Evolutionary conservation across 306 rosid species (phyloP).

Genomic region (Ceratonia siliqua): DNA sequence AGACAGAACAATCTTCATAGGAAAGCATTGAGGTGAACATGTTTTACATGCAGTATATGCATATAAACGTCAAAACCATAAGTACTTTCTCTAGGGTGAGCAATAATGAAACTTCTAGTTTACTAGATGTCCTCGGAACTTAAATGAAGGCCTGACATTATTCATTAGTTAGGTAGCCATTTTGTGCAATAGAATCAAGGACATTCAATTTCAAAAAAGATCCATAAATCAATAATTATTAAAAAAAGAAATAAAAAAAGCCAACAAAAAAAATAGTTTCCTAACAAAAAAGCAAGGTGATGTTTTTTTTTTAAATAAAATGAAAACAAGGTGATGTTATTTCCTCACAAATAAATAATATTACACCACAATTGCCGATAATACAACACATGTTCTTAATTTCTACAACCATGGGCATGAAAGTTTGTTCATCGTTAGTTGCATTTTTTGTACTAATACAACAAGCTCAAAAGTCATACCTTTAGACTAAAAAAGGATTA

Average conservation of each 20-base stretch:
- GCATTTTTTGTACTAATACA: slow-evolving; percentile 67
- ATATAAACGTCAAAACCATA: slow-evolving; percentile 40
- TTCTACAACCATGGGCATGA: slow-evolving; percentile 87
- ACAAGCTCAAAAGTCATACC: slow-evolving; percentile 18
- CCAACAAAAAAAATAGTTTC: slow-evolving; percentile 13
- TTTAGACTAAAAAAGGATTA: background rate
- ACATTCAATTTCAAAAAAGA: too few relatives aligned
- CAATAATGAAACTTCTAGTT: slow-evolving; percentile 97
- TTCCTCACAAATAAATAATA: slow-evolving; percentile 2
- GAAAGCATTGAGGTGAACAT: too few relatives aligned
- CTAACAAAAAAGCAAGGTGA: too few relatives aligned
- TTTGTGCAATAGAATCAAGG: slow-evolving; percentile 45
- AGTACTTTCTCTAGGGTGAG: slow-evolving; percentile 81
- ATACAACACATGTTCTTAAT: slow-evolving; percentile 76
- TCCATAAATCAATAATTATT: slow-evolving; percentile 1
- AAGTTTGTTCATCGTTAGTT: slow-evolving; percentile 73
- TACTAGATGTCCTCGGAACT: slow-evolving; percentile 96
- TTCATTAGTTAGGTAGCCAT: slow-evolving; percentile 98
- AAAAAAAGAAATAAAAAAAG: background rate
- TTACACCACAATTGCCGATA: background rate
- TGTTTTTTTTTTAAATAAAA: too few relatives aligned
- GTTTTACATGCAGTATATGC: slow-evolving; percentile 59
- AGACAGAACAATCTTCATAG: too few relatives aligned
- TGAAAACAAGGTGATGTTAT: too few relatives aligned
- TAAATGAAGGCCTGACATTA: slow-evolving; percentile 91